Evolutionary conservation across 768 basidiomycete genomes (phyloP).

Genomic region (Phylloporus rhodoxanthus): DNA sequence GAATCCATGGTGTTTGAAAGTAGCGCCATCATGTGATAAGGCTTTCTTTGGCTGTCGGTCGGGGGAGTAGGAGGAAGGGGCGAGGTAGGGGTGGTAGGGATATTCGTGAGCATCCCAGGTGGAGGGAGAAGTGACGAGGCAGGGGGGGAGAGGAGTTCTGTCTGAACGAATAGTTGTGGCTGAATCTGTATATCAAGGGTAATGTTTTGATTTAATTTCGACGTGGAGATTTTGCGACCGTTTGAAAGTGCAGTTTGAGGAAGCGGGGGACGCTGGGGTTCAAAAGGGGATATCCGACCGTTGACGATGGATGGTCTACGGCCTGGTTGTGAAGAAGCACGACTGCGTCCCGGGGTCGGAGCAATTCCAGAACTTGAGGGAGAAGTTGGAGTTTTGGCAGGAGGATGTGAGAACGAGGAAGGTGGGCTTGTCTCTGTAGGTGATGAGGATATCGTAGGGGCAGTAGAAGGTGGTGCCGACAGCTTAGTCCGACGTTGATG

Average conservation of each 20-base stretch:
- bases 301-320: slow-evolving; percentile 56
- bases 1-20: slow-evolving; percentile 74
- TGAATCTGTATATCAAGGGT: slow-evolving; percentile 41
- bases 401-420: slow-evolving; percentile 30
- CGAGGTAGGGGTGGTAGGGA: slow-evolving; percentile 71
- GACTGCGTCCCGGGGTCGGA: slow-evolving; percentile 42
- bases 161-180: slow-evolving; percentile 46
- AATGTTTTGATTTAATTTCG: slow-evolving; percentile 48
- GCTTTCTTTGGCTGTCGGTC: slow-evolving; percentile 68
- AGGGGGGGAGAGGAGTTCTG: slow-evolving; percentile 42
- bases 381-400: slow-evolving; percentile 31
- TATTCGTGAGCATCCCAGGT: slow-evolving; percentile 44
- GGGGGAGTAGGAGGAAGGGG: slow-evolving; percentile 73
- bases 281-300: slow-evolving; percentile 48
- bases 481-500: slow-evolving; percentile 61
- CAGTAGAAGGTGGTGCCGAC: slow-evolving; percentile 49
- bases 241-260: slow-evolving; percentile 40
- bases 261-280: slow-evolving; percentile 46
- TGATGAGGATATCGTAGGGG: slow-evolving; percentile 20
- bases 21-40: slow-evolving; percentile 86
- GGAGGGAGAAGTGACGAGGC: slow-evolving; percentile 39
- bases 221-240: slow-evolving; percentile 56
- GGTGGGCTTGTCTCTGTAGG: slow-evolving; percentile 37
- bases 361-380: slow-evolving; percentile 36
- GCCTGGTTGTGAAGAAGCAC: slow-evolving; percentile 76